Evolutionary conservation across 106 monocot species (phyloP).

Genomic region (Amphibolis antarctica): DNA sequence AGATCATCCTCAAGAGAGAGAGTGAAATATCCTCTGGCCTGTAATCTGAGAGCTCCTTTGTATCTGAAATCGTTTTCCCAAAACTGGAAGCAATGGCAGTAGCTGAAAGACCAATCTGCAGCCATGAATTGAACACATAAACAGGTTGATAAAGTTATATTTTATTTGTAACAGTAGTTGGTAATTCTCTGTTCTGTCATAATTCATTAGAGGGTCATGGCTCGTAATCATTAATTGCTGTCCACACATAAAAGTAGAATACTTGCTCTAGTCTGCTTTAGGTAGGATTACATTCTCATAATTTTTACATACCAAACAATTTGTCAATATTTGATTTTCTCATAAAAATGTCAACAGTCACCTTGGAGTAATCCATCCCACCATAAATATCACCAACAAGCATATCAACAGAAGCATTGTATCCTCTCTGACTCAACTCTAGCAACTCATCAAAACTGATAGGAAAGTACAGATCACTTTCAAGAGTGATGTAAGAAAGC

Average conservation of each 20-base stretch:
- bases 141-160: not conserved
- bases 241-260: too few relatives aligned
- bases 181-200: too few relatives aligned
- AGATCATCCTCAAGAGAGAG: conserved; percentile 93
- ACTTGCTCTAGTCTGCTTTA: too few relatives aligned
- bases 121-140: conserved; percentile 8
- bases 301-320: too few relatives aligned
- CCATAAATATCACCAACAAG: conserved; percentile 99
- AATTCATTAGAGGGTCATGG: too few relatives aligned
- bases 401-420: conserved; percentile 90
- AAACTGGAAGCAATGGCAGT: conserved; percentile 98
- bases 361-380: conserved; percentile 95
- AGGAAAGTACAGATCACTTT: conserved; percentile 11
- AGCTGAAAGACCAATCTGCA: conserved; percentile 93
- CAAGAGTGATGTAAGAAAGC: too few relatives aligned
- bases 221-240: too few relatives aligned
- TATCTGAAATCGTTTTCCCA: conserved; percentile 80
- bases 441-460: conserved; percentile 91
- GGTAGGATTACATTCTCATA: too few relatives aligned
- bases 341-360: conserved; percentile 11
- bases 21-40: conserved; percentile 95
- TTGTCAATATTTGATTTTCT: too few relatives aligned
- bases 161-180: too few relatives aligned
- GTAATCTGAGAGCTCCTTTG: conserved; percentile 80
- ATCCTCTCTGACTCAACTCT: conserved; percentile 93